These are phyloP conservation scores for Plasmopara muralis DNA, from an alignment of 352 stramenopile species.

Conservation along the genomic window DNA sequence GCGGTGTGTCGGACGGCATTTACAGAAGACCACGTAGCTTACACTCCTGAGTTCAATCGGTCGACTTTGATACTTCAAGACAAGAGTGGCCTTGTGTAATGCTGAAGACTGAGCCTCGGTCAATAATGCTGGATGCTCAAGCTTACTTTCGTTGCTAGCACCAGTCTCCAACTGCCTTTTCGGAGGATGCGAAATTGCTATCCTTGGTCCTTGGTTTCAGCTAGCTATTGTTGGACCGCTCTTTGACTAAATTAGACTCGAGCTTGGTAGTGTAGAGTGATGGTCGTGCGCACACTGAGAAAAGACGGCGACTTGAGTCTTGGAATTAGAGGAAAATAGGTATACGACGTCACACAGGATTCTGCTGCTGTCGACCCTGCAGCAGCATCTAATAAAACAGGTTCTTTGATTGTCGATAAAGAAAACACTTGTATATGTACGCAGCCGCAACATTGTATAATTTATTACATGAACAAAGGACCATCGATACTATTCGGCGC, in stretches of 20 bases:
- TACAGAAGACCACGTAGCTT: neutral
- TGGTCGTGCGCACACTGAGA: too few species aligned
- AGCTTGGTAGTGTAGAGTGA: conserved; percentile 9
- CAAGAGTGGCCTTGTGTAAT: neutral
- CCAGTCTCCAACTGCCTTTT: conserved; percentile 15
- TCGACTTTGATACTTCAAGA: neutral
- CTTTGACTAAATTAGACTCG: conserved; percentile 26
- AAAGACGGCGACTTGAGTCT: too few species aligned
- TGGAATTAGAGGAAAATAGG: too few species aligned
- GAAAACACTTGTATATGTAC: too few species aligned
- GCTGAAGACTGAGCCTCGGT: neutral
- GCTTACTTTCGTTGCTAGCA: conserved; percentile 21
- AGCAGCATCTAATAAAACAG: too few species aligned
- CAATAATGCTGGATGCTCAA: neutral
- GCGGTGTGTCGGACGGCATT: conserved; percentile 85
- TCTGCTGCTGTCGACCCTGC: too few species aligned
- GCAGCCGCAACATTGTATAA: too few species aligned
- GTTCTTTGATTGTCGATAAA: too few species aligned
- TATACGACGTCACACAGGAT: too few species aligned
- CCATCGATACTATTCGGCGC: too few species aligned
- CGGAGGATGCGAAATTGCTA: conserved; percentile 5
- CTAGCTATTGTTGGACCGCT: conserved; percentile 6
- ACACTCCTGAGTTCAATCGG: too few species aligned
- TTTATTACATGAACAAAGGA: too few species aligned
- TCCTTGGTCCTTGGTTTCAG: conserved; percentile 21